phyloP scores from a whole-genome alignment of 1,284 basidiomycete species.

The Ceratobasidium sp. region DNA sequence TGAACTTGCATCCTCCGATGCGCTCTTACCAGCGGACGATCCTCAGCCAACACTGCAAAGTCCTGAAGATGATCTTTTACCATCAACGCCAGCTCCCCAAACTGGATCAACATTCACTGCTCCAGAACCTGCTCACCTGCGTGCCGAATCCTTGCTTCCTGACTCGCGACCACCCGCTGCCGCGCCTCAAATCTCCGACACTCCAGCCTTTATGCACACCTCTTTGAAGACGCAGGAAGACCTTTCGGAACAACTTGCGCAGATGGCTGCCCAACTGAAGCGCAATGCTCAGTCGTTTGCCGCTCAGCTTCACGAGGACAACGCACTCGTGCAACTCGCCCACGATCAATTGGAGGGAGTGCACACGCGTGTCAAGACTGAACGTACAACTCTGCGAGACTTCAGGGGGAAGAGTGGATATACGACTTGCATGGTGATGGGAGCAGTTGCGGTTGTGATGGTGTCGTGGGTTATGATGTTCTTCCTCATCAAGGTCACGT shows the following conservation, averaged over 20 bases:
- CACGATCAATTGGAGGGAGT: slow-evolving; percentile 75
- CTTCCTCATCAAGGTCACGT: slow-evolving; percentile 71
- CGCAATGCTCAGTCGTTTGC: slow-evolving; percentile 76
- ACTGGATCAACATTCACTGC: slow-evolving; percentile 43
- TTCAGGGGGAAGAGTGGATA: slow-evolving; percentile 69
- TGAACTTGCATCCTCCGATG: not conserved
- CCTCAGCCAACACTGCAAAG: slow-evolving; percentile 42
- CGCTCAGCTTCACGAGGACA: slow-evolving; percentile 67
- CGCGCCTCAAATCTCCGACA: slow-evolving; percentile 48
- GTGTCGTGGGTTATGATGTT: slow-evolving; percentile 75
- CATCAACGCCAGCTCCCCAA: slow-evolving; percentile 47
- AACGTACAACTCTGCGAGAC: slow-evolving; percentile 67
- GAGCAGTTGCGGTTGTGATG: slow-evolving; percentile 65
- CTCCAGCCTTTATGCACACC: slow-evolving; percentile 60
- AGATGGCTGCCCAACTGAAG: slow-evolving; percentile 80
- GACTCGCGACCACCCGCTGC: slow-evolving; percentile 22
- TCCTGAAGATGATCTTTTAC: slow-evolving; percentile 43
- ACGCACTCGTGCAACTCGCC: slow-evolving; percentile 63
- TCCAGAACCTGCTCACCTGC: slow-evolving; percentile 47
- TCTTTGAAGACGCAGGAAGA: slow-evolving; percentile 72
- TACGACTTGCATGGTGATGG: slow-evolving; percentile 74
- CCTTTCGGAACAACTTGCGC: slow-evolving; percentile 72
- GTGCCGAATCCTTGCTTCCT: slow-evolving; percentile 14
- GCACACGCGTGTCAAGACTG: slow-evolving; percentile 70
- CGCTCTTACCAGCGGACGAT: slow-evolving; percentile 34